Evolutionary conservation across 495 filamentous ascomycete genomes (phyloP), one percentile per base, ranked within the genome.

Genomic region (Chaetomidium leptoderma): DNA sequence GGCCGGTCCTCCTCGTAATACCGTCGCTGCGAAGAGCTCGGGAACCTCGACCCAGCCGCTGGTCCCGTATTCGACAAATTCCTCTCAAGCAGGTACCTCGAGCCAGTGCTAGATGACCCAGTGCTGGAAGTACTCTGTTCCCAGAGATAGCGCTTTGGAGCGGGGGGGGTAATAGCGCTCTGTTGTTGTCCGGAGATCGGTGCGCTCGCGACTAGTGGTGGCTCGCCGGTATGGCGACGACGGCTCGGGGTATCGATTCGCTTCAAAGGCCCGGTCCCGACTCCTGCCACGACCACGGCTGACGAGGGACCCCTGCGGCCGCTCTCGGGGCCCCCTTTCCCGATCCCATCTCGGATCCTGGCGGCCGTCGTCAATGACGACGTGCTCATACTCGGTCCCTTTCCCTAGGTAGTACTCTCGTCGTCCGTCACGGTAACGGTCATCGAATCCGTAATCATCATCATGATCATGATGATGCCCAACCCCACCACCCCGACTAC

Each of bases 151-250:
- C 63, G 49, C 30, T 58, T 37, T 26, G 60, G 53, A 3, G 40
- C 27, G n/a, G 39, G 11, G n/a, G 2, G 53, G 59, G 48, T 60
- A 62, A 39, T 65, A 61, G 7, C 19, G 21, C 4, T 53, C 42
- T n/a, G 43, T 43, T 7, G 33, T 43, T 2, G 39, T 6, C 6
- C 33, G 4, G 19, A 14, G 17, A 4, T 45, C 52, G 17, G 4
- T 26, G 6, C 33, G 45, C 23, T 57, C 45, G 16, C 44, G 35
- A 26, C 35, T 33, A 35, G 3, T 9, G 42, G 3, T 9, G 35
- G 14, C 24, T 16, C 44, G 44, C 35, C 36, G 10, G 33, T 48
- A 42, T 23, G 11, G 9, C 27, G 2, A 4, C 9, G 30, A 33
- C 17, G n/a, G 11, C 2, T 55, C 53, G 30, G 5, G 3, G 23